These are phyloP conservation scores for Hypoxylon sp. DNA, from an alignment of 2,329 filamentous ascomycete genomes.

Conservation along the genomic window DNA sequence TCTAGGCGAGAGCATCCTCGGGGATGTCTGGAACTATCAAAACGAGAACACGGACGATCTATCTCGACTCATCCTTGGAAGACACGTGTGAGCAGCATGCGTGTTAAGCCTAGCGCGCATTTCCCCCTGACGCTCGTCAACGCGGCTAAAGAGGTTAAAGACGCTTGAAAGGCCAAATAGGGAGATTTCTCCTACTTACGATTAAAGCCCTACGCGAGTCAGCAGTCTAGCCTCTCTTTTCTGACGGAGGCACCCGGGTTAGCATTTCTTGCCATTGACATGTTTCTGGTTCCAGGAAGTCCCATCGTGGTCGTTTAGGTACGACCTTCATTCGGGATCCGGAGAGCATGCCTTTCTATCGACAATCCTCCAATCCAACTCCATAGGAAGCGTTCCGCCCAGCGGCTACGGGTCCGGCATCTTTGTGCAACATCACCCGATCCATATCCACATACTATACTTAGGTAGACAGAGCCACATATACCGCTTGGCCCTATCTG, in stretches of 20 bases:
- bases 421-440: constrained; percentile 6
- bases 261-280: constrained; percentile 17
- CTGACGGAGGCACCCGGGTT: constrained; percentile 42
- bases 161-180: constrained; percentile 34
- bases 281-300: constrained; percentile 21
- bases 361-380: not conserved
- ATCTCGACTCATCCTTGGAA: constrained; percentile 21
- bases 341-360: not conserved
- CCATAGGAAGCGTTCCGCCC: constrained; percentile 1
- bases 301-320: not conserved
- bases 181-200: constrained; percentile 33
- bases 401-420: constrained; percentile 15
- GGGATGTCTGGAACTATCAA: constrained; percentile 20
- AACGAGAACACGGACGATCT: constrained; percentile 21
- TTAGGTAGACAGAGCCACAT: not conserved
- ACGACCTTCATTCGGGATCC: constrained; percentile 7
- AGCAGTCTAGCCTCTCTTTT: constrained; percentile 31
- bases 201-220: constrained; percentile 37
- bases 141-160: constrained; percentile 52
- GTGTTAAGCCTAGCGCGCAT: constrained; percentile 38
- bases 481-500: not conserved
- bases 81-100: constrained; percentile 31
- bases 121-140: constrained; percentile 36
- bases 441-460: not conserved
- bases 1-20: constrained; percentile 9